A percentile compares a stretch with the other conserved stretches of the same genome.
phyloP scores from a whole-genome alignment of 148 eudicot genomes.

The Rhododendron molle region DNA sequence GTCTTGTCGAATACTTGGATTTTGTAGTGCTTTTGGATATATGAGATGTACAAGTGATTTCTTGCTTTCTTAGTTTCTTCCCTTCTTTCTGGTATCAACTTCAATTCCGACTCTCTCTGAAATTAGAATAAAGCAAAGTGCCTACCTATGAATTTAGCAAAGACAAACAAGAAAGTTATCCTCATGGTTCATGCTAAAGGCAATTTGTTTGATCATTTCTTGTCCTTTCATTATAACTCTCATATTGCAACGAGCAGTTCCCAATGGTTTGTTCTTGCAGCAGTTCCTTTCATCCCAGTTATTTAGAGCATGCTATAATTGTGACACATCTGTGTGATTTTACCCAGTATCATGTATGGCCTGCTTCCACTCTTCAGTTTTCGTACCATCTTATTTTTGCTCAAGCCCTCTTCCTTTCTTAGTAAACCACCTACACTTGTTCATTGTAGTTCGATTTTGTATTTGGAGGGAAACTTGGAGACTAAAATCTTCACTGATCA shows the following conservation, averaged over 20 bases:
- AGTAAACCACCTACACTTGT: slow-evolving; percentile 6
- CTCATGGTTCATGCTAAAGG: not conserved
- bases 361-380: not conserved
- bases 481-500: slow-evolving; percentile 74
- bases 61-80: not conserved
- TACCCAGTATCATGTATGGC: not conserved
- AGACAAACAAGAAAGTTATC: not conserved
- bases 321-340: not conserved
- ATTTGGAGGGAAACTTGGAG: slow-evolving; percentile 90
- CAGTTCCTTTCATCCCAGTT: not conserved
- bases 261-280: slow-evolving; percentile 2
- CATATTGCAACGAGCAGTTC: not conserved
- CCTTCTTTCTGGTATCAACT: not conserved
- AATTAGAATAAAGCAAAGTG: not conserved
- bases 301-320: not conserved
- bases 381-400: not conserved
- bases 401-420: not conserved
- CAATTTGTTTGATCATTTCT: not conserved
- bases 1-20: not conserved
- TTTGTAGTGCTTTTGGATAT: not conserved
- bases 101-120: not conserved
- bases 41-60: not conserved
- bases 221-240: not conserved
- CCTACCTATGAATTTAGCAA: not conserved
- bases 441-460: slow-evolving; percentile 54